Evolutionary conservation across 179 eudicot genomes (phyloP).

Genomic region (Dionaea muscipula): DNA sequence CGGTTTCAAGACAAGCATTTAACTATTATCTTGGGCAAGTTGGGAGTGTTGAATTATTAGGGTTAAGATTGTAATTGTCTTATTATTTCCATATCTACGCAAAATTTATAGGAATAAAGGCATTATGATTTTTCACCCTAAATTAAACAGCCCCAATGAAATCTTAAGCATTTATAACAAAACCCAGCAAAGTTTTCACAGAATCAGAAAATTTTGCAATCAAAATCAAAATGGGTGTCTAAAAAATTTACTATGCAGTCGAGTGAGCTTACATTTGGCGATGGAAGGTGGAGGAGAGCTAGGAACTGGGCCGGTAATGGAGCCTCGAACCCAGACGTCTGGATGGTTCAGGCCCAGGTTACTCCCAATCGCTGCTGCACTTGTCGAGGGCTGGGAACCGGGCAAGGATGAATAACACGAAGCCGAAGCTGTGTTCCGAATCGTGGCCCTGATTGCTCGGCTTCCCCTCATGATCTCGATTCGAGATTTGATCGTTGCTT

Average conservation of each 20-base stretch:
- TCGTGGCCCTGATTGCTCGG: neutral
- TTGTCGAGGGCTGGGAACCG: neutral
- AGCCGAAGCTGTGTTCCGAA: neutral
- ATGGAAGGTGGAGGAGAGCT: neutral
- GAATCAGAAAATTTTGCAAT: no score
- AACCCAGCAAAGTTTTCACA: no score
- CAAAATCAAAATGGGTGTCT: no score
- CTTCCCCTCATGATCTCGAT: neutral
- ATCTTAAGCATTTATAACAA: no score
- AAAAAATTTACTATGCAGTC: no score
- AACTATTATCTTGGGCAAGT: neutral
- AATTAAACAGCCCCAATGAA: no score
- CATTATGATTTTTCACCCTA: no score
- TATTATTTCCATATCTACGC: no score
- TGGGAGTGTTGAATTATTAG: no score
- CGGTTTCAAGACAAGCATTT: neutral
- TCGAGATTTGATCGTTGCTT: no score
- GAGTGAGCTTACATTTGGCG: neutral
- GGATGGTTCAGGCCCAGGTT: neutral
- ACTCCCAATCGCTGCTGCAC: neutral
- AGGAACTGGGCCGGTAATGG: neutral
- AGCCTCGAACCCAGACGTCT: neutral
- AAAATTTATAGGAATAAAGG: no score
- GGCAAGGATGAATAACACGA: neutral
- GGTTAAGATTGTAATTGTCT: no score